phyloP scores from a whole-genome alignment of 768 basidiomycete species.

The Termitomyces sp. region DNA sequence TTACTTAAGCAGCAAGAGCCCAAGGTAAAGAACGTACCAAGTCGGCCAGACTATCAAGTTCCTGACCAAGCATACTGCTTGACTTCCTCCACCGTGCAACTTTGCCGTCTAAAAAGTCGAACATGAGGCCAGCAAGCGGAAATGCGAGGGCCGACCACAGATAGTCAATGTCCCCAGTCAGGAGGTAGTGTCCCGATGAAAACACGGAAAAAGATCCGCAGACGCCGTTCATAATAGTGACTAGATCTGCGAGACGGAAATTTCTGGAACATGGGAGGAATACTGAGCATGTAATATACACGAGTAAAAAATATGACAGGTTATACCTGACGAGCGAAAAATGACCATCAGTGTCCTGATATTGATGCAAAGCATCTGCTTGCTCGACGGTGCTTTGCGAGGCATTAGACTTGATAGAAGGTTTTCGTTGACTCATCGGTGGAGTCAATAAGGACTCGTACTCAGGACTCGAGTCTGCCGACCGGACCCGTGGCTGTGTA shows the following conservation, averaged over 20 bases:
- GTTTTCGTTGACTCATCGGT: conserved; percentile 49
- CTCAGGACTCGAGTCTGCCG: neutral
- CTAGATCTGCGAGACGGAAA: conserved; percentile 95
- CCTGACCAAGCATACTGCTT: conserved; percentile 93
- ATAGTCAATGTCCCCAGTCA: conserved; percentile 72
- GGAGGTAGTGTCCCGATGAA: conserved; percentile 84
- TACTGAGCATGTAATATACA: conserved; percentile 10
- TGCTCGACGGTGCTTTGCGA: conserved; percentile 18
- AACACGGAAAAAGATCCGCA: conserved; percentile 96
- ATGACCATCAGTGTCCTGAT: conserved; percentile 87
- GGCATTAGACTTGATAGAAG: conserved; percentile 24
- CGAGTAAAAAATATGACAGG: conserved; percentile 9
- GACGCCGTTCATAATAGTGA: conserved; percentile 98
- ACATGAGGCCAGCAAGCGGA: conserved; percentile 92
- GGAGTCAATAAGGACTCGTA: conserved; percentile 6
- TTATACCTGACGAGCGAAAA: conserved; percentile 92
- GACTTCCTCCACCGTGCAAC: conserved; percentile 97
- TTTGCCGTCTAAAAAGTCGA: conserved; percentile 97
- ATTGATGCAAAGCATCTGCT: conserved; percentile 63
- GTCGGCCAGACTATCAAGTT: conserved; percentile 95
- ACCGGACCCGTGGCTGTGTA: conserved; percentile 2
- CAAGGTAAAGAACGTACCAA: conserved; percentile 49
- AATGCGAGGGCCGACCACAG: conserved; percentile 84
- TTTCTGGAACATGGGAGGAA: conserved; percentile 52
- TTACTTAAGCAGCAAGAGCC: neutral